These are phyloP conservation scores for Pyrenochaeta sp. DNA, from an alignment of 2,329 filamentous ascomycete genomes.

Conservation along the genomic window DNA sequence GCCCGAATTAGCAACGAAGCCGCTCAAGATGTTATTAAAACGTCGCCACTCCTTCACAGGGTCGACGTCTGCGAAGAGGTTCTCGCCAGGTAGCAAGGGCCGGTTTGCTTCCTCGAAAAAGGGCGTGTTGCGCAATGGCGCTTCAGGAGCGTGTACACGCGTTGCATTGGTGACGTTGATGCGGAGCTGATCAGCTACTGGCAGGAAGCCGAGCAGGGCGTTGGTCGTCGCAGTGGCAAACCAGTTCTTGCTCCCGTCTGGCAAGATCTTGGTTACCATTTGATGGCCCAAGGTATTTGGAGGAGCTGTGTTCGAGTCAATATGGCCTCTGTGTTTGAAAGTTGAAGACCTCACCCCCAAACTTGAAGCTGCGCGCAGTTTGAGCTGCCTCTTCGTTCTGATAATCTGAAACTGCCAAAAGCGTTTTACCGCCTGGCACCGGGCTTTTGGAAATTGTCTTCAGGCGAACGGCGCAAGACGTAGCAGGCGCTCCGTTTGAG, in stretches of 20 bases:
- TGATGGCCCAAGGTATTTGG: neutral
- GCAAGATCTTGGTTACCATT: neutral
- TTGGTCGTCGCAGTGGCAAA: neutral
- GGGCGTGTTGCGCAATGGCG: neutral
- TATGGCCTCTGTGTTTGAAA: too few relatives aligned
- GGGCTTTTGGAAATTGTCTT: too few relatives aligned
- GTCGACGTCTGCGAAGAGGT: neutral
- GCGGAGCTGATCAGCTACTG: neutral
- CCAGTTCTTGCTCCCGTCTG: neutral
- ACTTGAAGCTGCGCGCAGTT: too few relatives aligned
- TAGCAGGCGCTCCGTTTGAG: too few relatives aligned
- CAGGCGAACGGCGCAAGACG: too few relatives aligned
- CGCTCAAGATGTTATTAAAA: neutral
- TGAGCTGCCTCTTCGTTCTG: too few relatives aligned
- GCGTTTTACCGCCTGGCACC: too few relatives aligned
- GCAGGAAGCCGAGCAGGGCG: neutral
- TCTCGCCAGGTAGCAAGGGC: neutral
- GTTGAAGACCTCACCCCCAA: too few relatives aligned
- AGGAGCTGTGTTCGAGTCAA: neutral
- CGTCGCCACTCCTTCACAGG: neutral
- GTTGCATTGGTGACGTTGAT: neutral
- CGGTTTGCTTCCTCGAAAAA: neutral
- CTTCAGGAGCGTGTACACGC: neutral
- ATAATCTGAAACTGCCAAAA: too few relatives aligned
- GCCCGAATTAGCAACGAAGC: neutral